Evolutionary conservation across 1,284 basidiomycete genomes (phyloP).

Genomic region (Amylostereum areolatum): DNA sequence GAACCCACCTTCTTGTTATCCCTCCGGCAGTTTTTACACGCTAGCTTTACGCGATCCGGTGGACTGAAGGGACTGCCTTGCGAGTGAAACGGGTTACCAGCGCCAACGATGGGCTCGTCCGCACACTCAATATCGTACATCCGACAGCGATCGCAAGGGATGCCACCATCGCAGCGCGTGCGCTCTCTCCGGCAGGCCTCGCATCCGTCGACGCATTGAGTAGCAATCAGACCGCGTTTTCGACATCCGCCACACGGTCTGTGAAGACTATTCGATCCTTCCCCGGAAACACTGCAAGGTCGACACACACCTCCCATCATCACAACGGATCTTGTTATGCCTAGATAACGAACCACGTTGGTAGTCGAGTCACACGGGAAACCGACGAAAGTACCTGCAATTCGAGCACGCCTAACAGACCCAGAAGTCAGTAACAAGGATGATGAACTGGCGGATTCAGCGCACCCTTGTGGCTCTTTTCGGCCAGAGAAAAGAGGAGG

Average conservation of each 20-base stretch:
- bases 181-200: slow-evolving; percentile 46
- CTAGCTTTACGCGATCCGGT: no score
- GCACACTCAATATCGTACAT: slow-evolving; percentile 35
- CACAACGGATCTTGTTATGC: slow-evolving; percentile 54
- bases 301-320: slow-evolving; percentile 40
- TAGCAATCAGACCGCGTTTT: slow-evolving; percentile 42
- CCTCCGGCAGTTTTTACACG: no score
- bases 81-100: no score
- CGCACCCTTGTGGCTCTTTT: slow-evolving; percentile 42
- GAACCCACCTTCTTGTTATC: no score
- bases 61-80: no score
- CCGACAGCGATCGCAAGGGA: slow-evolving; percentile 42
- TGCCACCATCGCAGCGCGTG: slow-evolving; percentile 47
- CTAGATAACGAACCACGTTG: slow-evolving; percentile 21
- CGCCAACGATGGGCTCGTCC: slow-evolving; percentile 14
- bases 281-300: neutral
- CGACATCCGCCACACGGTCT: slow-evolving; percentile 50
- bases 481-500: slow-evolving; percentile 18
- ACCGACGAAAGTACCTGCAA: slow-evolving; percentile 38
- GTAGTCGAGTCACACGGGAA: neutral
- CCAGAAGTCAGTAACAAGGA: neutral
- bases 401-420: slow-evolving; percentile 44
- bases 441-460: neutral
- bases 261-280: slow-evolving; percentile 1
- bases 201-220: slow-evolving; percentile 50